Evolutionary conservation across 805 yeast species (phyloP).

Genomic region (Cyberlindnera americana): DNA sequence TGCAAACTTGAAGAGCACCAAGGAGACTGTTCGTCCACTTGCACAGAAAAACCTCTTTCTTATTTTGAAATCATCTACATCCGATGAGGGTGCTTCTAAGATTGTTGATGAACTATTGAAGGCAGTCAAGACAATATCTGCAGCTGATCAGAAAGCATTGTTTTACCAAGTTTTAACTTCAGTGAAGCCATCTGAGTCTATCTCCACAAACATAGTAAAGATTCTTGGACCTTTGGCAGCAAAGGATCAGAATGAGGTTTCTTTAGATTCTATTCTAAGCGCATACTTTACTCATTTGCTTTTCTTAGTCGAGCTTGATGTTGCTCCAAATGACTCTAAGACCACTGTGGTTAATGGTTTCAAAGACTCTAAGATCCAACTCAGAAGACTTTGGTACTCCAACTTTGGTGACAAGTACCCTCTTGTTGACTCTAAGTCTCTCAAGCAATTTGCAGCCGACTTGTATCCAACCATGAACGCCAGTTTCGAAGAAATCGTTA

Average conservation of each 20-base stretch:
- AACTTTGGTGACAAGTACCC: conserved; percentile 40
- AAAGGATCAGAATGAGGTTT: conserved; percentile 74
- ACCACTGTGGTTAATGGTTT: conserved; percentile 46
- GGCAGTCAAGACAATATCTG: conserved; percentile 53
- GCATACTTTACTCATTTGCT: conserved; percentile 48
- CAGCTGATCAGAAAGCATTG: conserved; percentile 61
- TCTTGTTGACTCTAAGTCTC: conserved; percentile 8
- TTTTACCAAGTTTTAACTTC: conserved; percentile 43
- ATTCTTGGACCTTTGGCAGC: conserved; percentile 48
- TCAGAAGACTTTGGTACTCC: conserved; percentile 66
- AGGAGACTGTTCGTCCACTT: conserved; percentile 51
- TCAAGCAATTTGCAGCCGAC: conserved; percentile 18
- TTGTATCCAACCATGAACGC: conserved; percentile 27
- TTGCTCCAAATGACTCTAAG: conserved; percentile 12
- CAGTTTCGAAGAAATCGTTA: conserved; percentile 41
- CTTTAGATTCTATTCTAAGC: conserved; percentile 46
- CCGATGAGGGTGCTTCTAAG: conserved; percentile 29
- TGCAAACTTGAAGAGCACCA: conserved; percentile 64
- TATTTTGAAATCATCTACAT: conserved; percentile 31
- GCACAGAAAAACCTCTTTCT: conserved; percentile 28
- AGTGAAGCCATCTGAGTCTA: conserved; percentile 28
- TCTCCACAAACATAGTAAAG: conserved; percentile 38
- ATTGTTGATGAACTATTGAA: conserved; percentile 54
- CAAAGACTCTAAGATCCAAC: conserved; percentile 55
- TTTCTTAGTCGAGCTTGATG: conserved; percentile 23